phyloP scores from a whole-genome alignment of 2,329 filamentous ascomycete species.

The Chrysoporthe cubensis region DNA sequence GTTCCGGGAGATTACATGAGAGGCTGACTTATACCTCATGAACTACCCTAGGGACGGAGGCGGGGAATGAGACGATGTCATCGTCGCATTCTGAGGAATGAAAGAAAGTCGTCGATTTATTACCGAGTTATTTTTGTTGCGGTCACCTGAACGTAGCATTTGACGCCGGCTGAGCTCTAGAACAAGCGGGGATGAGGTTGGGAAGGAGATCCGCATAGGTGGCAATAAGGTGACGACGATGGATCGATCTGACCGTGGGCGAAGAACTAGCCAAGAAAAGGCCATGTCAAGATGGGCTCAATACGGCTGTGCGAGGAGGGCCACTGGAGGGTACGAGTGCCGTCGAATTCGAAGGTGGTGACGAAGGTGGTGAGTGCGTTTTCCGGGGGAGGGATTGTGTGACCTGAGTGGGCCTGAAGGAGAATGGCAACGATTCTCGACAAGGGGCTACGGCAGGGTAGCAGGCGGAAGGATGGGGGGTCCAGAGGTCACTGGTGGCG shows the following conservation, averaged over 20 bases:
- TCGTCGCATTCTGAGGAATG: background rate
- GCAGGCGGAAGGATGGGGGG: constrained; percentile 14
- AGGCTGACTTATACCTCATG: constrained; percentile 3
- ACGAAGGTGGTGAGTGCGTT: constrained; percentile 13
- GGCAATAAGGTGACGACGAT: constrained; percentile 4
- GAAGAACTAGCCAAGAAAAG: background rate
- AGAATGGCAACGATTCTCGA: constrained; percentile 18
- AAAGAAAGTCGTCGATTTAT: background rate
- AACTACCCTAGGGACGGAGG: constrained; percentile 6
- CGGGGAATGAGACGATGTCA: background rate
- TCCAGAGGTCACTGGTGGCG: constrained; percentile 12
- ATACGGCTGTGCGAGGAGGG: background rate
- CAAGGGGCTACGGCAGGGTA: constrained; percentile 10
- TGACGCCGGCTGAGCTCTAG: background rate
- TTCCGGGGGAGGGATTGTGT: constrained; percentile 21
- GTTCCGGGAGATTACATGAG: background rate
- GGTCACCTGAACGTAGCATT: background rate
- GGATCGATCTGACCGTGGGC: background rate
- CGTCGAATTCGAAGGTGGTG: constrained; percentile 17
- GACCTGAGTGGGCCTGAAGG: constrained; percentile 22
- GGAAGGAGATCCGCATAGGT: background rate
- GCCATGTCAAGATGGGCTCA: constrained; percentile 1
- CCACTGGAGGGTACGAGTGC: background rate
- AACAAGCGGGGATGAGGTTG: background rate
- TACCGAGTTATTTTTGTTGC: background rate